These are phyloP conservation scores for Sporisorium graminicola DNA, from an alignment of 1,284 basidiomycete species.

Conservation along the genomic window DNA sequence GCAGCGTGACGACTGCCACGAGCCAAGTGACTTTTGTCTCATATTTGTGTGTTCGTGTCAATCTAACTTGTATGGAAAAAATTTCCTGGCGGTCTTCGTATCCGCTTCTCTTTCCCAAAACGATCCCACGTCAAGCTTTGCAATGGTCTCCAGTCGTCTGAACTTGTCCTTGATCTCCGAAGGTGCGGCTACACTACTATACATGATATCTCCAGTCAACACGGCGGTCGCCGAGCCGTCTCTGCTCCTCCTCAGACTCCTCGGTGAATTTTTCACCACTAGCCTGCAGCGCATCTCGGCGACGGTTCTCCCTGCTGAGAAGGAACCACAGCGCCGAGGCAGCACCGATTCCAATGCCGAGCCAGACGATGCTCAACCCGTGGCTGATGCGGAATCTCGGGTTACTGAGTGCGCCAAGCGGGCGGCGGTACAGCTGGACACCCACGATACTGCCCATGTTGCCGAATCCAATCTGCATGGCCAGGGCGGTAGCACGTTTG, in stretches of 20 bases:
- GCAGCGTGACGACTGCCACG: constrained; percentile 7
- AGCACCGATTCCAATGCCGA: constrained; percentile 72
- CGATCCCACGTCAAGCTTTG: neutral
- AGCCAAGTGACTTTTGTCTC: neutral
- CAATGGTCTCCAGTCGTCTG: neutral
- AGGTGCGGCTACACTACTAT: neutral
- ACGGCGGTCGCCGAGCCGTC: constrained; percentile 29
- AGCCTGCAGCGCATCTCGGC: constrained; percentile 41
- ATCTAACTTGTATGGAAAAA: neutral
- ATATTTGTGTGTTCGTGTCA: neutral
- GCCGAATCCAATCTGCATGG: constrained; percentile 78
- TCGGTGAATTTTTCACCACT: constrained; percentile 1
- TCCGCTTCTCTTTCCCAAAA: neutral
- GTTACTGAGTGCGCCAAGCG: constrained; percentile 71
- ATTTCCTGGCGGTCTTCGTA: neutral
- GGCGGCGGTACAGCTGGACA: constrained; percentile 74
- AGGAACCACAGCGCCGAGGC: constrained; percentile 73
- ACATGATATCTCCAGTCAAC: constrained; percentile 47
- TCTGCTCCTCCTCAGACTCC: constrained; percentile 18
- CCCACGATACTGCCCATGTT: constrained; percentile 76
- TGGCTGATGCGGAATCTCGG: constrained; percentile 77
- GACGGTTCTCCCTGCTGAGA: constrained; percentile 74
- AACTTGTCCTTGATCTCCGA: neutral
- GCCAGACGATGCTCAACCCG: constrained; percentile 62
- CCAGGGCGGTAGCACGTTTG: constrained; percentile 77